Base-by-base conservation (phyloP, 192 early-diverging fungal species). In the Backusella tarrabulga region DNA sequence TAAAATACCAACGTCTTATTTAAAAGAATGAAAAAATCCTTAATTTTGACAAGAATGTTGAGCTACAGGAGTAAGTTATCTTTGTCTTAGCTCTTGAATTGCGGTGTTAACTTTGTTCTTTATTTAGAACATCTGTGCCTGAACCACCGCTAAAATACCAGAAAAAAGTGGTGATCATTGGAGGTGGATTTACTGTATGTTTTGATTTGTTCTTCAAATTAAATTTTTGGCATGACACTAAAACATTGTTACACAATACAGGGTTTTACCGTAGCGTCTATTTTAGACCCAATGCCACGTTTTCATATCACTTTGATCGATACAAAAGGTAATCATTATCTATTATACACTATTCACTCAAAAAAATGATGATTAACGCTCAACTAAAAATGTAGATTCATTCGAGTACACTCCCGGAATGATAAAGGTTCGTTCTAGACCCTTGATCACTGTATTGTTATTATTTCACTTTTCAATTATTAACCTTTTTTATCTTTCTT, bases 181-280 rank as follows among this genome's bases (percentile, higher is more conserved):
- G 82, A 21, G 82, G 82, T 68, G 82, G 82, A n/a, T 83, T 83
- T 41, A 77, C 76, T 40, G 82, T 83, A 83, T 44, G 23, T 40
- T 32, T 32, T 63, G 36, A 38, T 42, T 34, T 32, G 54, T 29
- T 26, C 21, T 36, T 34, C 35, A 38, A 36, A 67, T 60, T 41
- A 42, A 15, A 46, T 26, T 19, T 36, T 60, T 60, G 54, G 23
- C 21, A 60, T 29, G 3, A 60, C 23, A 72, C 71, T 46, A 46
- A 50, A 26, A 44, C 35, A 26, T 1, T 19, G 38, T 56, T 66
- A 26, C 67, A 21, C 67, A 36, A 29, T 72, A 21, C 74, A 83
- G 82, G 82, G 82, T 72, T 83, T 79, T 40, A 80, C 82, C 4
- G 73, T 83, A 34, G 82, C 78, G 4, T 76, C 78, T 32, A 83